A percentile compares a stretch with the other conserved stretches of the same genome.
These are phyloP conservation scores for Komagataella phaffii DNA, from an alignment of 805 yeast species.

Conservation along the genomic window DNA sequence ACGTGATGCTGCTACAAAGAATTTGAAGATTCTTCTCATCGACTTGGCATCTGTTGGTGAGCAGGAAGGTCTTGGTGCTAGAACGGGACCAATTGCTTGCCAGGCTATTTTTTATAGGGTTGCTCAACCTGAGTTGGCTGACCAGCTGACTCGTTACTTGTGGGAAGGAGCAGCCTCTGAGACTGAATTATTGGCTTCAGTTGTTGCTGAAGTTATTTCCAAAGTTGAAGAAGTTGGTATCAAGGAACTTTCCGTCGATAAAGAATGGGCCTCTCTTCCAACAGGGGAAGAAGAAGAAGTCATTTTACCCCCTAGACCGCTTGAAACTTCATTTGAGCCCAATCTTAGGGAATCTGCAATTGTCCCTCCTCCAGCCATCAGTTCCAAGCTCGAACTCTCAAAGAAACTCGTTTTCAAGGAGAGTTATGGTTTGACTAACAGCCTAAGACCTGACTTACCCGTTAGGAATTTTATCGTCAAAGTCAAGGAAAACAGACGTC, in stretches of 20 bases:
- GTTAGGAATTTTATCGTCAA: conserved; percentile 74
- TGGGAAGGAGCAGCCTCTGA: conserved; percentile 73
- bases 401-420: conserved; percentile 71
- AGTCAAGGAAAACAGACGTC: conserved; percentile 83
- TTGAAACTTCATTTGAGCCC: conserved; percentile 53
- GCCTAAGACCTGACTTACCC: conserved; percentile 82
- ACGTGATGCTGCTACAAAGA: conserved; percentile 35
- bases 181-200: conserved; percentile 67
- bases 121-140: conserved; percentile 44
- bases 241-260: conserved; percentile 20
- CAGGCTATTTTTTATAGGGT: conserved; percentile 75
- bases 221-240: conserved; percentile 35
- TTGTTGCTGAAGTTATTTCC: conserved; percentile 50
- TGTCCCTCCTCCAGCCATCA: conserved; percentile 24
- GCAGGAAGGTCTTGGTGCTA: conserved; percentile 60
- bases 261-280: conserved; percentile 15
- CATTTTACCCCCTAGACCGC: conserved; percentile 34
- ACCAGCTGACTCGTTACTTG: conserved; percentile 59
- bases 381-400: conserved; percentile 33
- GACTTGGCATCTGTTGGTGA: conserved; percentile 55
- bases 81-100: conserved; percentile 57
- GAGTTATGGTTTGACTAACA: conserved; percentile 45
- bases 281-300: conserved; percentile 9
- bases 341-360: conserved; percentile 42
- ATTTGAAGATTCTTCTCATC: conserved; percentile 38